A percentile compares a stretch with the other conserved stretches of the same genome.
Conservation (phyloP, 1,284 basidiomycete genomes). For the Trichosporon faecale region DNA sequence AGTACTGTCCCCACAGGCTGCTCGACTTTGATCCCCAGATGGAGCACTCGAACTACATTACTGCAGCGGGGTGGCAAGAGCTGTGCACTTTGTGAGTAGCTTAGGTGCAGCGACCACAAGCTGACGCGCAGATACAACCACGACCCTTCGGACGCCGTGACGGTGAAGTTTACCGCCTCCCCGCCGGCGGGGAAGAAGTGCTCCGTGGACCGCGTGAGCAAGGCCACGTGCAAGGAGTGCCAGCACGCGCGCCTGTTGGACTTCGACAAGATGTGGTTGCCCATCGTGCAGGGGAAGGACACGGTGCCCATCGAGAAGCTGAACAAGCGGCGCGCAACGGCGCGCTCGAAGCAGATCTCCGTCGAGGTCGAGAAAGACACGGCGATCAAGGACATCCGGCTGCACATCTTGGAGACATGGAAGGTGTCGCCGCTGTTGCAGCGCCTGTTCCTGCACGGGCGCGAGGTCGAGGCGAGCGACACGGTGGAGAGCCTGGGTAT, state of each 20-base stretch:
- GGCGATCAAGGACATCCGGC: slow-evolving; percentile 37
- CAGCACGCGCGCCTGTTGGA: slow-evolving; percentile 19
- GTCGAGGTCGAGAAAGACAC: slow-evolving; percentile 29
- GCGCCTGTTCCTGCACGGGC: slow-evolving; percentile 25
- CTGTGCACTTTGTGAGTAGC: slow-evolving; percentile 30
- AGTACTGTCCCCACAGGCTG: slow-evolving; percentile 39
- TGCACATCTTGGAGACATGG: slow-evolving; percentile 26
- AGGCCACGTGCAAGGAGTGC: slow-evolving; percentile 23
- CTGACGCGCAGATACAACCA: slow-evolving; percentile 25
- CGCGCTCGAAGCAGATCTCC: slow-evolving; percentile 9
- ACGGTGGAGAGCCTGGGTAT: slow-evolving; percentile 36
- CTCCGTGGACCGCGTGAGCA: slow-evolving; percentile 3
- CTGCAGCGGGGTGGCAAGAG: slow-evolving; percentile 29
- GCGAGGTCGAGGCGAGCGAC: slow-evolving; percentile 29
- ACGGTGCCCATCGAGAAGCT: neutral
- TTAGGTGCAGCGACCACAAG: neutral
- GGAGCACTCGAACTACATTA: slow-evolving; percentile 24
- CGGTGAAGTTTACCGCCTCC: slow-evolving; percentile 21
- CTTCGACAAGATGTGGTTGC: slow-evolving; percentile 25
- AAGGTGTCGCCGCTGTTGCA: slow-evolving; percentile 36
- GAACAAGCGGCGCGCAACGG: neutral
- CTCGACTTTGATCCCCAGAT: slow-evolving; percentile 40
- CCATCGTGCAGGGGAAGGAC: slow-evolving; percentile 19
- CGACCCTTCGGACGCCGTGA: slow-evolving; percentile 22
- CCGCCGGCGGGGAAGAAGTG: slow-evolving; percentile 6